A percentile compares a stretch with the other conserved stretches of the same genome.
Conservation (phyloP, 805 yeast genomes). For the Priceomyces fermenticarens region DNA sequence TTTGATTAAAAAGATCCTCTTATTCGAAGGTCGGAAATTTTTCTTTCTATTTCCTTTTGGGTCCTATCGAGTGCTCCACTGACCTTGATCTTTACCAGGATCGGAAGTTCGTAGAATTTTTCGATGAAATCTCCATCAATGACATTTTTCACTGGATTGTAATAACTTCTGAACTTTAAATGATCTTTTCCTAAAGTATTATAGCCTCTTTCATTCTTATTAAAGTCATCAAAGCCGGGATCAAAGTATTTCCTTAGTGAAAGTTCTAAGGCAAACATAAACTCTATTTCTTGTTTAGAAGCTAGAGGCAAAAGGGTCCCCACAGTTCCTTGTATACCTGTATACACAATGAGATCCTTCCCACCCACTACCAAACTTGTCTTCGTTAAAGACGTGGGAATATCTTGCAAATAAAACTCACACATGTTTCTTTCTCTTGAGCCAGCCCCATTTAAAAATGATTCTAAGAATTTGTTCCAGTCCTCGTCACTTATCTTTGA, state of each 20-base stretch:
- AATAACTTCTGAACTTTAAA: constrained; percentile 67
- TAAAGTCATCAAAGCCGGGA: constrained; percentile 22
- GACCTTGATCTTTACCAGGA: constrained; percentile 32
- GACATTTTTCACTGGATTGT: constrained; percentile 71
- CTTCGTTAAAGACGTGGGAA: constrained; percentile 58
- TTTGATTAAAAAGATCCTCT: constrained; percentile 32
- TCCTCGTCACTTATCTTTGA: constrained; percentile 53
- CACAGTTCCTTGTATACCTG: constrained; percentile 79
- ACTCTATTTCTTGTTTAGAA: constrained; percentile 58
- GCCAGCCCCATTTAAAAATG: constrained; percentile 48
- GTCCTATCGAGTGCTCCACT: constrained; percentile 43
- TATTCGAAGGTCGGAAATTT: constrained; percentile 50
- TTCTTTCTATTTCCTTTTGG: constrained; percentile 48
- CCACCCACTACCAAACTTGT: constrained; percentile 61
- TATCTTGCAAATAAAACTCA: constrained; percentile 69
- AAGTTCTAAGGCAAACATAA: constrained; percentile 54
- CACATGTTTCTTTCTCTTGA: constrained; percentile 48
- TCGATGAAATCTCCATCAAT: constrained; percentile 91
- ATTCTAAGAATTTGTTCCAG: constrained; percentile 29
- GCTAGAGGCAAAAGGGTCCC: constrained; percentile 71
- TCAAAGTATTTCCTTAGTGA: constrained; percentile 32
- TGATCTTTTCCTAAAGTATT: constrained; percentile 66
- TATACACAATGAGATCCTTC: constrained; percentile 58
- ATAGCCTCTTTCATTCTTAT: constrained; percentile 20
- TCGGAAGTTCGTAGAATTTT: constrained; percentile 37